Base-by-base conservation (phyloP, 169 alveolate species). In the Eimeria praecox region DNA sequence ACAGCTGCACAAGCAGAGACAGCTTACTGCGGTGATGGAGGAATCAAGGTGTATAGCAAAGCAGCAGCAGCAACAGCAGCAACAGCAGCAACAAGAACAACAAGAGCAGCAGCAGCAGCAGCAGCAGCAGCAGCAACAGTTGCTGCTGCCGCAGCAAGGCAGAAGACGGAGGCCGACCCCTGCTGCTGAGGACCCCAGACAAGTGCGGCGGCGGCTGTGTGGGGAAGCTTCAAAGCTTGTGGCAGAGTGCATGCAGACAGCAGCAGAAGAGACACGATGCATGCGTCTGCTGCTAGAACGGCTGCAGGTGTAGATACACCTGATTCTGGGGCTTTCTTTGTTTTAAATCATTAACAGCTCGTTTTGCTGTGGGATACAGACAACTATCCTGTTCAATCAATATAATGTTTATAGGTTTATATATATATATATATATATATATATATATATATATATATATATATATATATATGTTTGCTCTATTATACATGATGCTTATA, bases 191-290 rank as follows among this genome's bases (percentile, higher is more conserved):
- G 90, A 49, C 27, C 30, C 71, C 49, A 69, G 73, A 30, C 38
- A 46, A 9, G 71, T 82, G 90, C 90, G 90, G 69, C 90, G 90
- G 90, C 66, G 90, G 9, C 46, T 82, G 40, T 82, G 90, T n/a
- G 35, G 90, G n/a, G 35, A 44, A 12, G 54, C 66, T 20, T 52
- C 56, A 5, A 49, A 30, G 90, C 52, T 82, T 14, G 27, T 82
- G 6, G 90, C 33, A 9, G 73, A 82, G 12, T 82, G 90, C 90
- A 82, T 82, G 90, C 90, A 27, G 16, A 10, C 27, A 6, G 90
- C 90, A 46, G 71, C 66, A 82, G 90, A 82, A 27, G 90, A 82
- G 54, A 27, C 44, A 27, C 64, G 54, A 10, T 35, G 69, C 90
- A 82, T 44, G 40, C 24, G 71, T 14, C 0, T 38, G 33, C 73